Evolutionary conservation across 179 eudicot species (phyloP).

Genomic region (Kewa caespitosa): DNA sequence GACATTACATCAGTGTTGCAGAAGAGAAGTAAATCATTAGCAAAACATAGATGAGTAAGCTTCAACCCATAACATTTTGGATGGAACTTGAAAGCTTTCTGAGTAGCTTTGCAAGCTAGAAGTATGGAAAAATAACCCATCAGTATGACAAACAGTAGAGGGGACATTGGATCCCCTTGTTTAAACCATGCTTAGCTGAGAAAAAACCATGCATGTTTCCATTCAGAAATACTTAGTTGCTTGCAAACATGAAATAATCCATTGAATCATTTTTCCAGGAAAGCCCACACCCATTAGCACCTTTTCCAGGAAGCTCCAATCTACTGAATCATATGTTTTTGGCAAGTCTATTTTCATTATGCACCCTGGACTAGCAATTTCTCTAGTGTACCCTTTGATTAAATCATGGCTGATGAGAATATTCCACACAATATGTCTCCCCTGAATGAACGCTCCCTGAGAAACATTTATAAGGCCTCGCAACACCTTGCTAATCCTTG

Average conservation of each 20-base stretch:
- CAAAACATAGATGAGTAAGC: not conserved
- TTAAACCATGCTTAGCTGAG: not conserved
- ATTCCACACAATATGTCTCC: not conserved
- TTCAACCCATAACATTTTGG: not conserved
- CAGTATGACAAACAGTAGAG: not conserved
- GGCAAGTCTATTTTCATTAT: not conserved
- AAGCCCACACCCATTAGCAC: not conserved
- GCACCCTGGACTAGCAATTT: not conserved
- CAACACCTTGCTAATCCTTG: not conserved
- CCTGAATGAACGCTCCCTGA: not conserved
- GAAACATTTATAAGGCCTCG: not conserved
- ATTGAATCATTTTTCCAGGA: not conserved
- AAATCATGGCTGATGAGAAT: not conserved
- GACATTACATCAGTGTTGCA: too few relatives aligned
- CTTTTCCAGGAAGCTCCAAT: not conserved
- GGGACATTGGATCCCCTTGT: constrained; percentile 2
- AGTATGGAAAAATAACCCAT: not conserved
- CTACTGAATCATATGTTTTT: too few relatives aligned
- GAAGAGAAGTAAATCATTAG: not conserved
- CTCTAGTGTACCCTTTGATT: not conserved
- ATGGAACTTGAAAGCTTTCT: not conserved
- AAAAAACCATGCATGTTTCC: not conserved
- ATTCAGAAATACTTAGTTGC: not conserved
- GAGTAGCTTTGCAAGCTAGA: not conserved
- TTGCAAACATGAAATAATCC: not conserved